Evolutionary conservation across 768 basidiomycete genomes (phyloP).

Genomic region (Xerocomus potaroensis): DNA sequence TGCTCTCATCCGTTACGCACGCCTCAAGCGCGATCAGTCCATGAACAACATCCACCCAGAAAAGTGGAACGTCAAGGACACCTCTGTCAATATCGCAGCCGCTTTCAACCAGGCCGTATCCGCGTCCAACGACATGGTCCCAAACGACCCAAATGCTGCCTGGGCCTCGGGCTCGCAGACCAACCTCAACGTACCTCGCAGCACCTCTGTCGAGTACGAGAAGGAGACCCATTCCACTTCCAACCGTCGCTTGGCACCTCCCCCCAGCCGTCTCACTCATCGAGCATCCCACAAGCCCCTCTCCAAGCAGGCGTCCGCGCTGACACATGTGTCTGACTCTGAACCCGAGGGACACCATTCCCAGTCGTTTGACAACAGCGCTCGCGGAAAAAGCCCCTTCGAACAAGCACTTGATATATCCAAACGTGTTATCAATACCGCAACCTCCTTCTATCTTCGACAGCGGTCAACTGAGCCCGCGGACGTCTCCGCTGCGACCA

Average conservation of each 20-base stretch:
- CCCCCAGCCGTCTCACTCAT: conserved; percentile 46
- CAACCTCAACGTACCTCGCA: conserved; percentile 52
- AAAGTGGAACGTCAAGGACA: conserved; percentile 74
- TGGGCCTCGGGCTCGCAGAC: conserved; percentile 63
- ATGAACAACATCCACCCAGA: conserved; percentile 46
- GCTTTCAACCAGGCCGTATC: conserved; percentile 73
- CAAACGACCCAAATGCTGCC: conserved; percentile 52
- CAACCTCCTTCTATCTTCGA: conserved; percentile 59
- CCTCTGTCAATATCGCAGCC: conserved; percentile 81
- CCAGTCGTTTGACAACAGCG: conserved; percentile 29
- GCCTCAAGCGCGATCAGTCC: conserved; percentile 41
- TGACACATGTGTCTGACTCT: conserved; percentile 61
- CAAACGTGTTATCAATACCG: conserved; percentile 47
- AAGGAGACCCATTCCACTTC: conserved; percentile 53
- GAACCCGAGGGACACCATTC: conserved; percentile 50
- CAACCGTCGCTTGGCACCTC: conserved; percentile 56
- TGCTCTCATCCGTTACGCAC: conserved; percentile 45
- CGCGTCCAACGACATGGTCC: conserved; percentile 37
- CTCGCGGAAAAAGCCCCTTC: conserved; percentile 67
- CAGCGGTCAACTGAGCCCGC: conserved; percentile 58
- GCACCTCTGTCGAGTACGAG: conserved; percentile 80
- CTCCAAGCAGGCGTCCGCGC: conserved; percentile 48
- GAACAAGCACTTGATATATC: conserved; percentile 56
- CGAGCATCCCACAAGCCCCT: conserved; percentile 52
- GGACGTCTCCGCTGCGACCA: conserved; percentile 35